A percentile compares a stretch with the other conserved stretches of the same genome.
Evolutionary conservation across 208 protist species (phyloP).

Genomic region (Herpetomonas muscarum): DNA sequence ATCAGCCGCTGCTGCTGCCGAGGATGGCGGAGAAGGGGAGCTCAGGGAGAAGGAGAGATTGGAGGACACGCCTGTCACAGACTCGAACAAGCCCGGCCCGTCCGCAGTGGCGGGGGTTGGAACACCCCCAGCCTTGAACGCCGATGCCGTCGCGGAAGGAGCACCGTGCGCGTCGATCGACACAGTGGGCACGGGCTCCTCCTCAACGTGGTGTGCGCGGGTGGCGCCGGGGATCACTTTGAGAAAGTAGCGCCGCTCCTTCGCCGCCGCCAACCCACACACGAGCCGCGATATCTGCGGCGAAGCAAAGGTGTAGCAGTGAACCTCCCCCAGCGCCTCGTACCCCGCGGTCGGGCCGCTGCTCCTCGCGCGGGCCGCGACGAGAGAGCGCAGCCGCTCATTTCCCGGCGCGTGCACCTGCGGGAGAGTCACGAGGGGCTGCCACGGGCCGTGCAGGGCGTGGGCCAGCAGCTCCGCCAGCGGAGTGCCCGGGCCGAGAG

Average conservation of each 20-base stretch:
- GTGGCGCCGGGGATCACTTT: slow-evolving; percentile 38
- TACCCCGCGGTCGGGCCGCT: neutral
- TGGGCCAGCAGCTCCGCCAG: slow-evolving; percentile 38
- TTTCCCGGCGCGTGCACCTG: slow-evolving; percentile 1
- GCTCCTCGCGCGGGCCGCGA: slow-evolving; percentile 12
- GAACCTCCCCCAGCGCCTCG: slow-evolving; percentile 7
- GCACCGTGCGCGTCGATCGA: neutral
- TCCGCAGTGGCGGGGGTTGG: too few species aligned
- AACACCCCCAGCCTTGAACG: too few species aligned
- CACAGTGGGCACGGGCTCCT: slow-evolving; percentile 1
- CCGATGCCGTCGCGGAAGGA: neutral
- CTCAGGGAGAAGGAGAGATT: too few species aligned
- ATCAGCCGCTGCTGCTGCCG: neutral
- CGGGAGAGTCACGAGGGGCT: slow-evolving; percentile 1
- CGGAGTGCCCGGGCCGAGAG: too few species aligned
- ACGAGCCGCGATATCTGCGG: slow-evolving; percentile 32
- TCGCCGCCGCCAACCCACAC: slow-evolving; percentile 25
- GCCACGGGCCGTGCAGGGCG: slow-evolving; percentile 36
- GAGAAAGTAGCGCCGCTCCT: slow-evolving; percentile 50
- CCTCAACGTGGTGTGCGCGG: slow-evolving; percentile 32
- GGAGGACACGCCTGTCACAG: too few species aligned
- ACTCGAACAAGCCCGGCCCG: too few species aligned
- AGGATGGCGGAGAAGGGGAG: too few species aligned
- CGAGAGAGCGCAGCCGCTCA: slow-evolving; percentile 27
- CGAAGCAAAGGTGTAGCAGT: slow-evolving; percentile 57